Evolutionary conservation across 176 grass and related monocot genomes (phyloP).

Genomic region (Cenchrus purpureus): DNA sequence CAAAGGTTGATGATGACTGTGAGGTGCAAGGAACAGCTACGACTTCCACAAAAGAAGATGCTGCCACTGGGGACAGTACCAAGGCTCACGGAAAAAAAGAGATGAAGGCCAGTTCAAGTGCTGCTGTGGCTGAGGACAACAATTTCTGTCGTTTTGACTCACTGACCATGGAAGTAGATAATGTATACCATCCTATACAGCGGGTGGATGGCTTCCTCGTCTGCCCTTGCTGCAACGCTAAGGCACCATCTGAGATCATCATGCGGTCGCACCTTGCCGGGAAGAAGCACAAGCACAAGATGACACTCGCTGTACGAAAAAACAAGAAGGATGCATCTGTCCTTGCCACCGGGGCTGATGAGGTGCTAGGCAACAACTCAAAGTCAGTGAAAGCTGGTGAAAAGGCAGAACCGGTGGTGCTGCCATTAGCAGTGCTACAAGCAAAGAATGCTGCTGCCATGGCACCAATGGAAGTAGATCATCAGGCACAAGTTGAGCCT

Average conservation of each 20-base stretch:
- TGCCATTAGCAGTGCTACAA: too few relatives aligned
- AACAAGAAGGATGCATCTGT: background rate
- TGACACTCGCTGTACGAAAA: background rate
- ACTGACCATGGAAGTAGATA: background rate
- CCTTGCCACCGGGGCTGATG: background rate
- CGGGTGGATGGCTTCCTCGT: constrained; percentile 1
- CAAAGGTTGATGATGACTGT: background rate
- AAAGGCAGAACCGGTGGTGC: background rate
- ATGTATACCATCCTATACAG: background rate
- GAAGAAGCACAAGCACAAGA: constrained; percentile 34
- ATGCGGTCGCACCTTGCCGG: constrained; percentile 23
- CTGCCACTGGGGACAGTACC: background rate
- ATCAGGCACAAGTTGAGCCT: background rate
- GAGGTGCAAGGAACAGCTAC: background rate
- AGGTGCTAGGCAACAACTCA: background rate
- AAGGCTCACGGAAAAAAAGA: background rate
- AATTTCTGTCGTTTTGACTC: background rate
- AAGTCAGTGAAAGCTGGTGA: background rate
- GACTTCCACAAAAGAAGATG: background rate
- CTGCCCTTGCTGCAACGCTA: constrained; percentile 3
- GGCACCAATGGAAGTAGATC: background rate
- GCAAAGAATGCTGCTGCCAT: background rate
- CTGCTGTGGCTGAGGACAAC: background rate
- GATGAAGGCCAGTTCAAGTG: background rate
- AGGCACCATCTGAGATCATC: background rate